A percentile compares a stretch with the other conserved stretches of the same genome.
Evolutionary conservation across 345 rosid genomes (phyloP).

Genomic region (Syzygium aromaticum): DNA sequence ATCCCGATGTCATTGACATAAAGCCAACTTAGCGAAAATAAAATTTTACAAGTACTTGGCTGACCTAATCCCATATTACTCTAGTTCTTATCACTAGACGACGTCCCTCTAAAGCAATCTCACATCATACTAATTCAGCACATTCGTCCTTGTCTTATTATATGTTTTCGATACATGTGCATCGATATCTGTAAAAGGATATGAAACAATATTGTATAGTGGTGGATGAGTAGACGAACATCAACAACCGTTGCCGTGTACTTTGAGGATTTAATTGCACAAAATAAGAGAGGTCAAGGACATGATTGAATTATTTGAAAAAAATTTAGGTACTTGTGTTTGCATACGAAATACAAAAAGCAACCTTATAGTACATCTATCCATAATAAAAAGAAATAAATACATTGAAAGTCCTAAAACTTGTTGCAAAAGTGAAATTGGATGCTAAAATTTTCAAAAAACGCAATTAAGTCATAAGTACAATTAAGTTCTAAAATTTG

Average conservation of each 20-base stretch:
- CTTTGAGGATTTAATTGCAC: neutral
- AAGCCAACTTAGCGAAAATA: neutral
- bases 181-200: neutral
- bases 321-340: neutral
- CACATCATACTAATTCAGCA: neutral
- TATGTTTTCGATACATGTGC: neutral
- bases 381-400: accelerated
- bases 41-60: neutral
- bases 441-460: no score
- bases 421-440: no score
- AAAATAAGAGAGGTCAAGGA: neutral
- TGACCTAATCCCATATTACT: neutral
- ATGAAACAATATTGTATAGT: neutral
- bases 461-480: no score
- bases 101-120: neutral
- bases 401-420: no score
- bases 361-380: neutral
- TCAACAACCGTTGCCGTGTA: neutral
- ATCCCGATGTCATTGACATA: neutral
- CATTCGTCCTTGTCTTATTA: neutral
- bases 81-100: neutral
- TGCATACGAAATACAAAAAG: neutral
- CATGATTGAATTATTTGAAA: neutral
- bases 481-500: no score
- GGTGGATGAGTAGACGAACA: neutral